Base-by-base conservation (phyloP, 176 grass and related monocot species). In the Microstegium vimineum region DNA sequence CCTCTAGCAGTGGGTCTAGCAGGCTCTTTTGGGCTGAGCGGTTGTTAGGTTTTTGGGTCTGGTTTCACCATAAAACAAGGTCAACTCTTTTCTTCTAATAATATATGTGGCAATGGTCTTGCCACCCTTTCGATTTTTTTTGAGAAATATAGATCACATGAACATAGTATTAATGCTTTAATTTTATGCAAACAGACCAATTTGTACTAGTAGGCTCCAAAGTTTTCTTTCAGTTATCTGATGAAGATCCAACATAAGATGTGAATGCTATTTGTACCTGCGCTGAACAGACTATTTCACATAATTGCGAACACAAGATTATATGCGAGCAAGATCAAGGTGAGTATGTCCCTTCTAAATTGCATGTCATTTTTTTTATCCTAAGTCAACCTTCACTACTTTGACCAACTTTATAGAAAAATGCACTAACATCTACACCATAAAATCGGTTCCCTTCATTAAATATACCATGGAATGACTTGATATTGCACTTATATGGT, bases 181-280 rank as follows among this genome's bases (percentile, higher is more conserved):
- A 78, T 71, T 43, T 7, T 69, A 37, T 78, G n/a, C 6, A 78
- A 71, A 71, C 13, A 85, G 37, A 71, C 8, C 14, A 46, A 64
- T 45, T 47, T 71, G 45, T 27, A 51, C 54, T 25, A 54, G 20
- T n/a, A 25, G 59, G 34, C 56, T 79, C 22, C 31, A 73, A 52
- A 5, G 4, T 63, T 78, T 14, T 40, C 27, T 78, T n/a, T 25
- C 10, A 85, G 36, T 31, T 32, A 71, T 72, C 5, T 64, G 17
- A 65, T 32, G 36, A 54, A 54, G 30, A 34, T 52, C 6, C 20
- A 80, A 38, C 59, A 74, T 57, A 66, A 41, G 8, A 67, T 72
- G 20, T 32, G 22, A 36, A 70, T 5, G 10, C 6, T 35, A 26
- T 46, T 62, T 60, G 37, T 70, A 62, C 17, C 49, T 64, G 17